Evolutionary conservation across 805 yeast genomes (phyloP), one percentile per base, ranked within the genome.

Genomic region (Blastobotrys parvus): DNA sequence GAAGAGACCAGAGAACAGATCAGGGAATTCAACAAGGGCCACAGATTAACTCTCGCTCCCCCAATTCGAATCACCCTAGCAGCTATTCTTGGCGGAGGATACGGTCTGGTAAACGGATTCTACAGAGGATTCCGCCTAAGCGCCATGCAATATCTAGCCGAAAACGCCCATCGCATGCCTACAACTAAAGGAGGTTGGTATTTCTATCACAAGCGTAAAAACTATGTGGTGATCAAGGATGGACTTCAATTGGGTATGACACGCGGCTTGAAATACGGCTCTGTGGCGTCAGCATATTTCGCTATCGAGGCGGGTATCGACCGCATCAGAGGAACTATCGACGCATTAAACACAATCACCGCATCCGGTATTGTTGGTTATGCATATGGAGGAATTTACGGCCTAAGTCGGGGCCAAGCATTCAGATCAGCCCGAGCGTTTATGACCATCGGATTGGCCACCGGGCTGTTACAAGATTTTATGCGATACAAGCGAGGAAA

Each of bases 151-250:
- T 86, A 74, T 52, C 65, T 86, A 38, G 87, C 89, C 2, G 85
- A 83, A 51, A 86, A 86, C 55, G 82, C 92, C 11, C 95, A 86
- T 57, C 59, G 95, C 41, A 63, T 87, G 45, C 95, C 95, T 5
- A 69, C 61, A 18, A 77, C 81, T 0, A 80, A 77, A 42, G 88
- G 86, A 17, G 92, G 90, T 0, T 86, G 95, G 95, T 86, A 82
- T 56, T 82, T 80, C 58, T 86, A 86, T 61, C 92, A 86, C 62
- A 85, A 82, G 62, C 71, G 86, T 48, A 86, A 84, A 64, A 82
- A 83, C 61, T 82, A 83, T 59, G 82, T 81, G 23, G 76, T 85
- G 62, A 60, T 82, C 29, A 68, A 73, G 45, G 67, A 68, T 21
- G 85, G 84, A 1, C 62, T 76, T 48, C 64, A 63, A 16, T 42